Evolutionary conservation across 768 basidiomycete genomes (phyloP).

Genomic region (Calocera viscosa): DNA sequence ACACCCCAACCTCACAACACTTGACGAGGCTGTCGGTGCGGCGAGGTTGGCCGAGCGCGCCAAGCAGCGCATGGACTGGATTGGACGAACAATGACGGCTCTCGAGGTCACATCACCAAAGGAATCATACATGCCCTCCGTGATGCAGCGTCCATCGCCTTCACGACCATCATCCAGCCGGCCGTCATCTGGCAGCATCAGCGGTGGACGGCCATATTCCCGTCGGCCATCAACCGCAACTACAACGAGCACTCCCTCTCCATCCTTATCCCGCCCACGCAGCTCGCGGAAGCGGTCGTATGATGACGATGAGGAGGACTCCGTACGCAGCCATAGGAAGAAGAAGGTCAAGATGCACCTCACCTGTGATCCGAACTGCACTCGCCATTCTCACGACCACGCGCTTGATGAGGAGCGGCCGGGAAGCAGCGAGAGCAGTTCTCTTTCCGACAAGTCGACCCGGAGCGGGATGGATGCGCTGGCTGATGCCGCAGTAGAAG

Average conservation of each 20-base stretch:
- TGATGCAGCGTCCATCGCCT: neutral
- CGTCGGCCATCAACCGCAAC: neutral
- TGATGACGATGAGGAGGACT: neutral
- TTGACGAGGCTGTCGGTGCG: neutral
- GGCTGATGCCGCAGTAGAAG: constrained; percentile 5
- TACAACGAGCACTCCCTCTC: neutral
- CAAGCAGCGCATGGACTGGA: constrained; percentile 6
- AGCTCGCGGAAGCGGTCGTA: neutral
- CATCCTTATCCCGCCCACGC: neutral
- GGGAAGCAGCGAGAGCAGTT: neutral
- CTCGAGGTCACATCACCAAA: constrained; percentile 1
- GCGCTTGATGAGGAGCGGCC: neutral
- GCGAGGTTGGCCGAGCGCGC: neutral
- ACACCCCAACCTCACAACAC: neutral
- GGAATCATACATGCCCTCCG: neutral
- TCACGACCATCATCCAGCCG: neutral
- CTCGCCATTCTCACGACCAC: neutral
- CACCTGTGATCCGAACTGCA: neutral
- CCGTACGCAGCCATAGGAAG: neutral
- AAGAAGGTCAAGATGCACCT: constrained; percentile 9
- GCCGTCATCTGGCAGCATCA: neutral
- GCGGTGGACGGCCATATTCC: neutral
- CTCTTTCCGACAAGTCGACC: neutral
- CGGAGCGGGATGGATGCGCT: neutral
- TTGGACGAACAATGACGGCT: neutral